Evolutionary conservation across 2,329 filamentous ascomycete species (phyloP), one percentile per base, ranked within the genome.

Genomic region (Xylaria digitata): DNA sequence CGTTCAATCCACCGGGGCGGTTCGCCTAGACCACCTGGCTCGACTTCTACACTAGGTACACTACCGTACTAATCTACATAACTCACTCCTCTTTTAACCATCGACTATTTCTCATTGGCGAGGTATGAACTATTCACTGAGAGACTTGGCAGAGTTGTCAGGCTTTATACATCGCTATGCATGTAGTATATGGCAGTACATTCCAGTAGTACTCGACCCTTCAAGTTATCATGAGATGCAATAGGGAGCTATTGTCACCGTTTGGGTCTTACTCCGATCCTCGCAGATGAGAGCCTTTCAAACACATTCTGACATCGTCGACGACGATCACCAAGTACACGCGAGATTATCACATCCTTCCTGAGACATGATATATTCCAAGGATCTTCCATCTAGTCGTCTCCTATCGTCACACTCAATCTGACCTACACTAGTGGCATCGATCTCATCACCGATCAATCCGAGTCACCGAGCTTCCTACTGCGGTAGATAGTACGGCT

Each of bases 1-100:
- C 63, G 55, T 40, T 63, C 67, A 71, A 71, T 71, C 61, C 64
- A 74, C 71, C 72, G 71, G 57, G 32, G 65, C 66, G 61, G 58
- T 66, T 68, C 46, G 61, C 61, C 62, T 48, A 60, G 19, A 6
- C n/a, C 55, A 40, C 13, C 8, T 58, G 26, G 37, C 15, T 34
- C 55, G 30, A 46, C 26, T 49, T 59, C 17, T 42, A 59, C 21
- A 55, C 9, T 57, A 34, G 13, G 8, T 40, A 9, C 8, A 11
- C 40, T 34, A 26, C 23, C 17, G 6, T 52, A 17, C 34, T 42
- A 55, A 4, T 23, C 5, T 9, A 26, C 15, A 37, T 23, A 59
- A n/a, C 62, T 40, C 30, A 26, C 37, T 56, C 65, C 50, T 40
- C 61, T 52, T 49, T 43, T 63, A 34, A 52, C 63, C 42, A 59